A percentile compares a stretch with the other conserved stretches of the same genome.
Conservation (phyloP, 2,329 filamentous ascomycete genomes). For the Hypoxylon rubiginosum region DNA sequence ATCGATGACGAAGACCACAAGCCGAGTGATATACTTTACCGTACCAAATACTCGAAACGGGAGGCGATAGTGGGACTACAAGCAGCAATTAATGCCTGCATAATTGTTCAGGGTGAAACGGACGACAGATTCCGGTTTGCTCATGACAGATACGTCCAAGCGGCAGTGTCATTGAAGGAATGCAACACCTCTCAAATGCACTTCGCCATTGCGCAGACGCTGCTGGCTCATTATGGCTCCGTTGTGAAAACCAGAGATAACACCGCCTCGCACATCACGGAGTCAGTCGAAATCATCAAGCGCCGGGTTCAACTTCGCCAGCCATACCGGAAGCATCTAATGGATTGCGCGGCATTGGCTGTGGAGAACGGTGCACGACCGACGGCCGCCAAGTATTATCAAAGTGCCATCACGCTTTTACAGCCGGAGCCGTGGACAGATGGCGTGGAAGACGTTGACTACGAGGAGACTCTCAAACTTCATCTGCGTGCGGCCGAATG, state of each 20-base stretch:
- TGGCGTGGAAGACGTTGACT: constrained; percentile 77
- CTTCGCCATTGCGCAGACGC: constrained; percentile 85
- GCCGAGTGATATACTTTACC: constrained; percentile 49
- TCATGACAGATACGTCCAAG: constrained; percentile 88
- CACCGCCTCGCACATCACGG: constrained; percentile 84
- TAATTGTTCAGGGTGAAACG: constrained; percentile 83
- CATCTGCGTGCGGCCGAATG: constrained; percentile 86
- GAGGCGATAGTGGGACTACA: constrained; percentile 86
- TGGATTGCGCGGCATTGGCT: constrained; percentile 82
- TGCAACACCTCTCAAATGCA: constrained; percentile 85
- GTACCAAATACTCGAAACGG: constrained; percentile 70
- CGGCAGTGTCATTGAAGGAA: constrained; percentile 77
- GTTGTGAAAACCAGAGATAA: constrained; percentile 77
- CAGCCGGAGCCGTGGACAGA: constrained; percentile 85
- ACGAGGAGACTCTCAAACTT: constrained; percentile 86
- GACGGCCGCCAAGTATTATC: constrained; percentile 86
- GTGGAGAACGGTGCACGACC: constrained; percentile 85
- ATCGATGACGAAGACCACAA: constrained; percentile 59
- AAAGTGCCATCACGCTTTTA: constrained; percentile 80
- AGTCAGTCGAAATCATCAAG: constrained; percentile 81
- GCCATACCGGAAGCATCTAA: constrained; percentile 81
- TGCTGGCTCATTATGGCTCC: constrained; percentile 77
- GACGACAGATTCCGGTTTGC: constrained; percentile 91
- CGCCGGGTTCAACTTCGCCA: constrained; percentile 70
- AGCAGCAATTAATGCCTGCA: constrained; percentile 81